A percentile compares a stretch with the other conserved stretches of the same genome.
These are phyloP conservation scores for Phytophthora macrochlamydospora DNA, from an alignment of 352 stramenopile genomes.

Conservation along the genomic window DNA sequence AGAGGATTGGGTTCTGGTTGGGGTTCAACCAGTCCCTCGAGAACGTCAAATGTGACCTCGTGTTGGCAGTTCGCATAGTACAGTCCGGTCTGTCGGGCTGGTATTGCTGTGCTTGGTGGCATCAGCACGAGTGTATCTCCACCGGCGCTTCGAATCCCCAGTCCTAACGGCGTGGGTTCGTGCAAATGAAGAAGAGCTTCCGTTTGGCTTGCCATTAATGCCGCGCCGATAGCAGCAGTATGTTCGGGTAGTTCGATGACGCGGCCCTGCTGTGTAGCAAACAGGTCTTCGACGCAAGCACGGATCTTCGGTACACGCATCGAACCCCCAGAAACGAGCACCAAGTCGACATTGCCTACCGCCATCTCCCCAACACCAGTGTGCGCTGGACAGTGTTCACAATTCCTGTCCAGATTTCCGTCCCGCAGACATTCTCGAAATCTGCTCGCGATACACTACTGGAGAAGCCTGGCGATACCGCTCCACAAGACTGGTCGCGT, in stretches of 20 bases:
- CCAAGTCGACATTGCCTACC: conserved; percentile 29
- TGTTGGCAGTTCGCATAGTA: conserved; percentile 45
- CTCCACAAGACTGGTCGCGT: conserved; percentile 10
- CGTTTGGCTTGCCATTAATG: conserved; percentile 15
- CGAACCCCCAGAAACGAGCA: conserved; percentile 44
- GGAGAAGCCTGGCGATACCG: conserved; percentile 12
- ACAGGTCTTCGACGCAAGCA: conserved; percentile 24
- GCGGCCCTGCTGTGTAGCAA: conserved; percentile 13
- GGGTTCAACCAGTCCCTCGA: conserved; percentile 30
- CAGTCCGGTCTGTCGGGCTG: conserved; percentile 28
- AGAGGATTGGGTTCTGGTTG: conserved; percentile 11
- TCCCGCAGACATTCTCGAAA: conserved; percentile 44
- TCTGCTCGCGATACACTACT: conserved; percentile 39
- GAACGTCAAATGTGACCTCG: conserved; percentile 33
- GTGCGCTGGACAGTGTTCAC: conserved; percentile 21
- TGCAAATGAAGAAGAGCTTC: conserved; percentile 7
- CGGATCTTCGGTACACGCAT: conserved; percentile 32
- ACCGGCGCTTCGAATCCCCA: conserved; percentile 39
- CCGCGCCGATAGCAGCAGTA: conserved; percentile 23
- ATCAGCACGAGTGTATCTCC: conserved; percentile 35
- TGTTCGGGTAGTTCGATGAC: conserved; percentile 19
- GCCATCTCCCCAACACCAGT: conserved; percentile 21
- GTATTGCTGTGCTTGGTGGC: conserved; percentile 22
- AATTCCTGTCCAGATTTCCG: conserved; percentile 35
- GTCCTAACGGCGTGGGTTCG: conserved; percentile 31